Base-by-base conservation (phyloP, 768 basidiomycete genomes). In the Brasilioporus rufonigricans region DNA sequence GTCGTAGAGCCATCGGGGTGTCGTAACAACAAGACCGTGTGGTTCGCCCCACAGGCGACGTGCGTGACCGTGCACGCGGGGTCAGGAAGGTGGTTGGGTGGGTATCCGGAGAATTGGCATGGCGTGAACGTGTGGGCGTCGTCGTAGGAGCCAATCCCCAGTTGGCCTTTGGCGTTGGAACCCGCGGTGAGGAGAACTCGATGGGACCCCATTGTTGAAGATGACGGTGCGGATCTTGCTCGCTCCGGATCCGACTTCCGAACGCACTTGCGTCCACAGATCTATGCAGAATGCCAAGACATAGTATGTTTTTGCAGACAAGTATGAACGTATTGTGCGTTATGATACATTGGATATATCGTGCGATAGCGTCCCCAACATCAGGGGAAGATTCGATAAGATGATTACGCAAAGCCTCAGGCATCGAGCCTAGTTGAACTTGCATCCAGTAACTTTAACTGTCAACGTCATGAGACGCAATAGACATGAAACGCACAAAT, bases 11-110 rank as follows among this genome's bases (percentile, higher is more conserved):
- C 67, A n/a, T 58, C 55, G 9, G 48, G 27, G 53, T 75, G 73
- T n/a, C 70, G 63, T 14, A 90, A 66, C 13, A 96, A 77, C 8
- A 84, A 66, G 0, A 96, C 68, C 0, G 93, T 86, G 64, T 96
- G 93, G 58, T 91, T 92, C 3, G 90, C 86, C 1, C 93, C 89
- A 44, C 80, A 80, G 1, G 80, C 81, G 58, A 96, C 66, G 21
- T 82, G 69, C 9, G 79, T 14, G 23, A 93, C 67, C 43, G 61
- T 58, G 32, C 52, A 44, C 23, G 68, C 51, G 41, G 32, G 29
- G 8, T 59, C 44, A 0, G 71, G 74, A 24, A 76, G 64, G 18
- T 53, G 31, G 19, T 67, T 56, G 3, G 61, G 55, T 35, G 52
- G 50, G 26, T 33, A 48, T 7, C 48, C 68, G 1, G 43, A 43